A percentile compares a stretch with the other conserved stretches of the same genome.
These are phyloP conservation scores for Brasenia schreberi DNA, from an alignment of 164 flowering plant genomes.

Conservation along the genomic window DNA sequence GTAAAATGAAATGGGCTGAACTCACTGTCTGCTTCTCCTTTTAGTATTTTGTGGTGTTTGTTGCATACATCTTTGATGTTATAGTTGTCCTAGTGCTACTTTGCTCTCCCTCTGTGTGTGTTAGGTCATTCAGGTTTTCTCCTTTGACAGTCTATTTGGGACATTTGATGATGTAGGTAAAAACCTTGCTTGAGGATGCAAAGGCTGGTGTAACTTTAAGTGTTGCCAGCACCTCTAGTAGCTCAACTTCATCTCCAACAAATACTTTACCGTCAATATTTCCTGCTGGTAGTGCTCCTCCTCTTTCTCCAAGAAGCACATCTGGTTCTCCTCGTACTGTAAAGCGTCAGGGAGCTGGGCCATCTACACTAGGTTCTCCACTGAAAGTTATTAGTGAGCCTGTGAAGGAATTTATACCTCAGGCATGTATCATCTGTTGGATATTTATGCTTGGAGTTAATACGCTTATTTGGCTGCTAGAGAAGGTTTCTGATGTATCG, in stretches of 20 bases:
- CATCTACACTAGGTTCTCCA: constrained; percentile 64
- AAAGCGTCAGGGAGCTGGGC: constrained; percentile 46
- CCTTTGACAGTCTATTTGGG: neutral
- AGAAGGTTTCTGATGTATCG: neutral
- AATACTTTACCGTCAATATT: constrained; percentile 77
- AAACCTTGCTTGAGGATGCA: constrained; percentile 63
- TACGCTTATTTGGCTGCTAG: neutral
- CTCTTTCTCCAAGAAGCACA: constrained; percentile 76
- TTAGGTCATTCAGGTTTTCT: neutral
- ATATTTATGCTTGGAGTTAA: neutral
- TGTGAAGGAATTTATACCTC: constrained; percentile 66
- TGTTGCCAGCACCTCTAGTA: constrained; percentile 36
- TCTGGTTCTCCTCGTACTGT: constrained; percentile 76
- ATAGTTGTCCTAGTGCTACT: too few species aligned
- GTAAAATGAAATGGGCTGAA: too few species aligned
- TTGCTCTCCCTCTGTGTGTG: neutral
- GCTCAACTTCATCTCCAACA: constrained; percentile 31
- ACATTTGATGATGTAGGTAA: constrained; percentile 32
- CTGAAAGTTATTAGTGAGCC: constrained; percentile 67
- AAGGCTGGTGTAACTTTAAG: constrained; percentile 46
- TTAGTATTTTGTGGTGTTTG: too few species aligned
- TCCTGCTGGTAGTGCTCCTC: constrained; percentile 89
- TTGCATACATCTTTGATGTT: too few species aligned
- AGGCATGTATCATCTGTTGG: constrained; percentile 24
- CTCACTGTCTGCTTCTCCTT: too few species aligned